phyloP scores from a whole-genome alignment of 225 moss, liverwort and hornwort species.

The Neckera pumila region DNA sequence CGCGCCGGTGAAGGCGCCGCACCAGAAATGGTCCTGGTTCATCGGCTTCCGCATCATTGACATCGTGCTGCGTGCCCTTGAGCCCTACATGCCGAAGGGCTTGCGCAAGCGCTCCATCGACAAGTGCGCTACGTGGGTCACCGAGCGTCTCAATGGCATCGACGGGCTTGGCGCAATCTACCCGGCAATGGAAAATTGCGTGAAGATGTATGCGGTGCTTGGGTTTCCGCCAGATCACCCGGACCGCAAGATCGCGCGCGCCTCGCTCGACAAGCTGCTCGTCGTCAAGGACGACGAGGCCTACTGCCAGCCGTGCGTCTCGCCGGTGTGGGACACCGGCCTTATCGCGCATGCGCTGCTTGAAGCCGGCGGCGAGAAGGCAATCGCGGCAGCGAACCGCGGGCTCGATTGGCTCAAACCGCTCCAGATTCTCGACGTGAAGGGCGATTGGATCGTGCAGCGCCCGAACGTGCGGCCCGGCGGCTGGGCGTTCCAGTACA shows the following conservation, averaged over 20 bases:
- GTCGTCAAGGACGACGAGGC: background rate
- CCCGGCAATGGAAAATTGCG: background rate
- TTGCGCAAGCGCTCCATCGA: background rate
- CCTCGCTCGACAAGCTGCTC: background rate
- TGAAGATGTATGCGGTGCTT: background rate
- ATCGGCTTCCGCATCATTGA: background rate
- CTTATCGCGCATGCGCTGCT: background rate
- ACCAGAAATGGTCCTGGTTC: background rate
- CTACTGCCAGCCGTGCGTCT: background rate
- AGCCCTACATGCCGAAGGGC: background rate
- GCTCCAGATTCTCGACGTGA: background rate
- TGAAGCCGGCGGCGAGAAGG: background rate
- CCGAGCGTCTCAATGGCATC: background rate
- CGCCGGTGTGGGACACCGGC: background rate
- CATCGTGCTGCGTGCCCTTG: background rate
- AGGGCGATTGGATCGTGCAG: background rate
- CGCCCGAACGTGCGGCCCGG: background rate
- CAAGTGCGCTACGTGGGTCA: background rate
- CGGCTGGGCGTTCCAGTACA: background rate
- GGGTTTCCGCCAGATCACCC: background rate
- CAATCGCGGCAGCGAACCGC: background rate
- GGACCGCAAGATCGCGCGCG: background rate
- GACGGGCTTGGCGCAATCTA: background rate
- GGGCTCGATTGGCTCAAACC: background rate
- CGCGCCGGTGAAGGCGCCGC: too few species aligned